These are phyloP conservation scores for Globisporangium ultimum DNA, from an alignment of 352 stramenopile species.

Conservation along the genomic window DNA sequence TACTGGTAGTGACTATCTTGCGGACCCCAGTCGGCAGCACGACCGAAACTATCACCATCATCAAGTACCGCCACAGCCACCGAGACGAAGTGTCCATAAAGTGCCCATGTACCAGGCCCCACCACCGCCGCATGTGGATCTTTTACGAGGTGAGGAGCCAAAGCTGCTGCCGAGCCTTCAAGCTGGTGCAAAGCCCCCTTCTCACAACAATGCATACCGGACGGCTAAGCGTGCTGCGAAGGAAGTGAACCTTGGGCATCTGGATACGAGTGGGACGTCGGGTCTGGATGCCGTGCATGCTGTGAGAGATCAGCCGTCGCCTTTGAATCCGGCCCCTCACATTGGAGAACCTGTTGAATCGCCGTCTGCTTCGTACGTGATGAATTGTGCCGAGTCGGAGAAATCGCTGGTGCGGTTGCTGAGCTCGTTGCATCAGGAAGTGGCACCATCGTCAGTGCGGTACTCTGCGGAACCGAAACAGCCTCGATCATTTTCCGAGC, in stretches of 20 bases:
- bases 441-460: constrained; percentile 5
- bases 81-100: background rate
- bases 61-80: background rate
- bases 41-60: background rate
- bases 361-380: constrained; percentile 44
- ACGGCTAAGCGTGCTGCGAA: constrained; percentile 51
- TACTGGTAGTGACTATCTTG: constrained; percentile 3
- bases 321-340: background rate
- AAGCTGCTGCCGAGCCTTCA: constrained; percentile 2
- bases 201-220: constrained; percentile 3
- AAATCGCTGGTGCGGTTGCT: constrained; percentile 64
- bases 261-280: background rate
- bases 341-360: constrained; percentile 24
- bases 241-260: constrained; percentile 17
- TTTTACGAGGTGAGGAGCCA: background rate
- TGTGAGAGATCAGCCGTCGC: background rate
- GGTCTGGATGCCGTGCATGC: background rate
- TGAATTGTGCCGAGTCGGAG: constrained; percentile 69
- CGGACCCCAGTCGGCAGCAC: background rate
- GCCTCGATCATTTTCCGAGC: background rate
- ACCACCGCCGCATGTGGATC: background rate
- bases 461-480: constrained; percentile 11
- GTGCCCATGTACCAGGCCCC: background rate
- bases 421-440: constrained; percentile 55
- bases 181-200: constrained; percentile 10